These are phyloP conservation scores for Neopestalotiopsis rosae DNA, from an alignment of 2,329 filamentous ascomycete species.

Conservation along the genomic window DNA sequence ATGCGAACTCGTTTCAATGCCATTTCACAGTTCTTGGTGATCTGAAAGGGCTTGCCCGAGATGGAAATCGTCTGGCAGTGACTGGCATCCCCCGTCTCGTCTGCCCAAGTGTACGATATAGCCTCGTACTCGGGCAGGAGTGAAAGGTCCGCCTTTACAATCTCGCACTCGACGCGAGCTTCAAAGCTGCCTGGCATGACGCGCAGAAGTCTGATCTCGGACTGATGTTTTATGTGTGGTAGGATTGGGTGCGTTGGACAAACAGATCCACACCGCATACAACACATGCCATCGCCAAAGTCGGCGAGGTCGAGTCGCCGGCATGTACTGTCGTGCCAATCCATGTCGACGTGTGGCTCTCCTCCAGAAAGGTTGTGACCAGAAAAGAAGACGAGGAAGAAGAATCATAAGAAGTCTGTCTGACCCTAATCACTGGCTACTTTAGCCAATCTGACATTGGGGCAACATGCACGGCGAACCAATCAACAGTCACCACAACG, in stretches of 20 bases:
- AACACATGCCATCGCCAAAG: slow-evolving; percentile 14
- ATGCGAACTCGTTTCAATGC: slow-evolving; percentile 16
- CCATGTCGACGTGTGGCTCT: slow-evolving; percentile 10
- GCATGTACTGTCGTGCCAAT: slow-evolving; percentile 22
- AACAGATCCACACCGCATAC: slow-evolving; percentile 21
- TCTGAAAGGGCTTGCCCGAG: slow-evolving; percentile 10
- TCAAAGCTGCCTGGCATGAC: slow-evolving; percentile 11
- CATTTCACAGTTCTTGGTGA: slow-evolving; percentile 20
- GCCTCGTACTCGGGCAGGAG: slow-evolving; percentile 17
- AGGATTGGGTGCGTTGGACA: slow-evolving; percentile 2
- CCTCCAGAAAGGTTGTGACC: not conserved
- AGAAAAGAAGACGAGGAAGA: not conserved
- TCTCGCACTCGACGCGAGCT: slow-evolving; percentile 16
- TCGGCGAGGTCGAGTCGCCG: slow-evolving; percentile 17
- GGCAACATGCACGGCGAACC: no score
- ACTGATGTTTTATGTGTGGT: slow-evolving; percentile 13
- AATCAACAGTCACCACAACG: no score
- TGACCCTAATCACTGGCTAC: no score
- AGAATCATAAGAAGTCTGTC: not conserved
- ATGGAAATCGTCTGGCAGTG: slow-evolving; percentile 9
- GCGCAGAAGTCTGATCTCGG: slow-evolving; percentile 19
- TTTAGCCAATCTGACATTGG: no score
- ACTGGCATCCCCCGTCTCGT: slow-evolving; percentile 17
- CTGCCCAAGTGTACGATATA: slow-evolving; percentile 24
- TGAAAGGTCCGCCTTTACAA: slow-evolving; percentile 3